Conservation (phyloP, 2,329 filamentous ascomycete species). For the Cordyceps militaris region DNA sequence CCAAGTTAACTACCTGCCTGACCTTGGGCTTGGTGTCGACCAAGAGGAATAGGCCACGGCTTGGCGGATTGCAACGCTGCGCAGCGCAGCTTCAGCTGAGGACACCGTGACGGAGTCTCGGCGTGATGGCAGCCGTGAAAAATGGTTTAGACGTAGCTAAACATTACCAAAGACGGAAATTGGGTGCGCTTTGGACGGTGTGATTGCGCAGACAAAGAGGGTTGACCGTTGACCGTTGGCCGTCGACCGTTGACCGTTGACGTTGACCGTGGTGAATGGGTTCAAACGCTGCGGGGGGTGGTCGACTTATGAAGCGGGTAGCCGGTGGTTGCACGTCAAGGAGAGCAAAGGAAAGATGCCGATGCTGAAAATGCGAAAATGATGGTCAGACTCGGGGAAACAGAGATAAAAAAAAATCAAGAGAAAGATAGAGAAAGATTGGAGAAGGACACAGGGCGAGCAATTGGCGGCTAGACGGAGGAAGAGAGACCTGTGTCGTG, state of each 20-base stretch:
- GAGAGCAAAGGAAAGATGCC: not conserved
- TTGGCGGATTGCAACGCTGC: not conserved
- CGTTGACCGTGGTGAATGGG: too few species aligned
- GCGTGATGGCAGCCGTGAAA: not conserved
- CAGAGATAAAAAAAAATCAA: not conserved
- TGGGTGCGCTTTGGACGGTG: not conserved
- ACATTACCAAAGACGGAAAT: not conserved
- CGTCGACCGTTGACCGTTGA: too few species aligned
- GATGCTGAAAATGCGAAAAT: not conserved
- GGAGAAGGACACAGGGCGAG: not conserved
- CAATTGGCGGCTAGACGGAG: not conserved
- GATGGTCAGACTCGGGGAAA: not conserved
- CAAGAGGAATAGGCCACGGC: not conserved
- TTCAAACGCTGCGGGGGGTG: too few species aligned
- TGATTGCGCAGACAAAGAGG: not conserved
- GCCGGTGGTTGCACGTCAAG: not conserved
- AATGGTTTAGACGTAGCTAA: not conserved
- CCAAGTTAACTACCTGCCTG: too few species aligned
- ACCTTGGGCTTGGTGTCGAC: not conserved
- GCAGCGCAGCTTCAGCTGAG: not conserved
- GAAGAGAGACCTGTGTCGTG: constrained; percentile 8
- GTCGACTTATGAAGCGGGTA: not conserved
- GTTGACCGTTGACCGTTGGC: not conserved
- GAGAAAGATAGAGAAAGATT: not conserved
- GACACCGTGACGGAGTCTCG: not conserved